These are phyloP conservation scores for Domatiomyces catenatus DNA, from an alignment of 2,329 filamentous ascomycete species.

Conservation along the genomic window DNA sequence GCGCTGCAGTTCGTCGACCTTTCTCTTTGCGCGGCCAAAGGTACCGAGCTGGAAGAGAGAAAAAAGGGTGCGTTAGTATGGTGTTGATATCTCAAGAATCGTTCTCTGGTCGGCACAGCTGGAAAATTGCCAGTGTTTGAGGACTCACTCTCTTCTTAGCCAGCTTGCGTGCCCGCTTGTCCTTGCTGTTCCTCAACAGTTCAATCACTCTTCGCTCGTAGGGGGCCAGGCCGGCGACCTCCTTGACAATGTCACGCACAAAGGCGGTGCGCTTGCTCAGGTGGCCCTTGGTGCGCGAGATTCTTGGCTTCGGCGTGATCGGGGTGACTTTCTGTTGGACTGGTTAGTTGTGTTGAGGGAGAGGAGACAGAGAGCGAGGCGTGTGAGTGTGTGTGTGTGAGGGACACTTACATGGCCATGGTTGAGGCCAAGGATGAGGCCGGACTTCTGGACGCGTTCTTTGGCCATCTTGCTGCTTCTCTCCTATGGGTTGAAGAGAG, in stretches of 20 bases:
- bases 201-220: slow-evolving; percentile 99
- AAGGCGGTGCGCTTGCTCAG: slow-evolving; percentile 94
- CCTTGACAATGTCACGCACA: slow-evolving; percentile 93
- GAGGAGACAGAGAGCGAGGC: not conserved
- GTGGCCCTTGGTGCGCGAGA: slow-evolving; percentile 83
- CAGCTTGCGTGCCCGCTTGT: slow-evolving; percentile 29
- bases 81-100: no score
- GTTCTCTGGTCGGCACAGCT: no score
- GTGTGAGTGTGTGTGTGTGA: not conserved
- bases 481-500: slow-evolving; percentile 15
- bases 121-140: no score
- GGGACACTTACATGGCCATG: slow-evolving; percentile 47
- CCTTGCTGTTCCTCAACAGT: slow-evolving; percentile 96
- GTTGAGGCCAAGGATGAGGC: slow-evolving; percentile 47
- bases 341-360: slow-evolving; percentile 2
- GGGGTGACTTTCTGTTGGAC: slow-evolving; percentile 62
- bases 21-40: slow-evolving; percentile 95
- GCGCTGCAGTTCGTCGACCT: slow-evolving; percentile 97
- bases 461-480: slow-evolving; percentile 30
- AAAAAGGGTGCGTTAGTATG: slow-evolving; percentile 17
- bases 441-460: slow-evolving; percentile 29
- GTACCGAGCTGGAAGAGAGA: slow-evolving; percentile 61
- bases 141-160: slow-evolving; percentile 28
- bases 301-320: slow-evolving; percentile 60
- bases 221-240: slow-evolving; percentile 86